Percentiles rank a stretch among this genome's conserved stretches.
Evolutionary conservation across 2,329 filamentous ascomycete genomes (phyloP).

Genomic region (Colletotrichum shisoi): DNA sequence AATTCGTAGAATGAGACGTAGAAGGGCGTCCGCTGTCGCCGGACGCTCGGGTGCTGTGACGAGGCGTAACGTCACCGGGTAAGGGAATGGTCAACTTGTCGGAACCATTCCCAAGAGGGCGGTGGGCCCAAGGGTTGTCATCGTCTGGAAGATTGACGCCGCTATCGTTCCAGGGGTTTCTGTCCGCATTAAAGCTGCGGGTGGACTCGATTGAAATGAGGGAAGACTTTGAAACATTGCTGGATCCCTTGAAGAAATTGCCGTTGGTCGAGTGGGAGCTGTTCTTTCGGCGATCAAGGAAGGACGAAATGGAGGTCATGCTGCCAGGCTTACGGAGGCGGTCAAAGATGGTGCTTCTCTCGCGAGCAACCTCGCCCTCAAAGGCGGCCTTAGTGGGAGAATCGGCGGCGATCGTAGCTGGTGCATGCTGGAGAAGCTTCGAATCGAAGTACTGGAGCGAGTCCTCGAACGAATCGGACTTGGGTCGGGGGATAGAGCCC

Average conservation of each 20-base stretch:
- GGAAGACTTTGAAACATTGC: constrained; percentile 91
- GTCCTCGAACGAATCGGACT: constrained; percentile 98
- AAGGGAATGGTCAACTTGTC: constrained; percentile 72
- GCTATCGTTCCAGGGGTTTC: constrained; percentile 98
- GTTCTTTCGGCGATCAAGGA: constrained; percentile 94
- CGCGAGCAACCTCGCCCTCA: constrained; percentile 78
- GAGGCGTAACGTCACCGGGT: constrained; percentile 82
- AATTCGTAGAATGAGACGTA: constrained; percentile 93
- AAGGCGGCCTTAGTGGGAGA: constrained; percentile 89
- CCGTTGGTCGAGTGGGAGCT: constrained; percentile 81
- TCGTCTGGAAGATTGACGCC: constrained; percentile 93
- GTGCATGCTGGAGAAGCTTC: constrained; percentile 92
- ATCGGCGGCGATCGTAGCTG: constrained; percentile 79
- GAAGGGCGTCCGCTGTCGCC: constrained; percentile 91
- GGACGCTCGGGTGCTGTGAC: constrained; percentile 83
- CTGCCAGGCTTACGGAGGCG: constrained; percentile 92
- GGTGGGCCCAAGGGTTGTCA: constrained; percentile 72
- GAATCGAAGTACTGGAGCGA: constrained; percentile 97
- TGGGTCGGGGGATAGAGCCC: constrained; percentile 95
- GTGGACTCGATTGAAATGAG: constrained; percentile 96
- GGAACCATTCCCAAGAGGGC: constrained; percentile 71
- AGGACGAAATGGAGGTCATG: constrained; percentile 94
- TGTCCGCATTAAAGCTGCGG: constrained; percentile 86
- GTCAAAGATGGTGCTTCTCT: constrained; percentile 86
- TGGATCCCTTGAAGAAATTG: constrained; percentile 91